Conservation (phyloP, 345 rosid species). For the Schrenkiella parvula region DNA sequence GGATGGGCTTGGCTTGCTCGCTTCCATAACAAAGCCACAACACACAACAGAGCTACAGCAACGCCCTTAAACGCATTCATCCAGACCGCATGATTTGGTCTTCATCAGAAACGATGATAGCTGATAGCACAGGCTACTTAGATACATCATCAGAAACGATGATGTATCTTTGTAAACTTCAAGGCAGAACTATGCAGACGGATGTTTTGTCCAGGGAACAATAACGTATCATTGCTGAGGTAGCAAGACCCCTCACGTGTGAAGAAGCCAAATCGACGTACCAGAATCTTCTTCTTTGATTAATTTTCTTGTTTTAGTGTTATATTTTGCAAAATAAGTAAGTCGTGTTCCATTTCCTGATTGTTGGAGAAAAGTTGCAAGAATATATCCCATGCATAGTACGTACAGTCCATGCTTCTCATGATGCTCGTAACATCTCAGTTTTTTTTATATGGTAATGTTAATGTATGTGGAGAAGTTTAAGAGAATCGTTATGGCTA, state of each 20-base stretch:
- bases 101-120: constrained; percentile 40
- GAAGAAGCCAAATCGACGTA: not conserved
- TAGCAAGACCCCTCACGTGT: too few species aligned
- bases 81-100: constrained; percentile 64
- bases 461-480: too few species aligned
- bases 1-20: constrained; percentile 88
- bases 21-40: constrained; percentile 54
- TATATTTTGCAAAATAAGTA: not conserved
- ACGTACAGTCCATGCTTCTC: too few species aligned
- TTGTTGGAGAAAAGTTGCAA: too few species aligned
- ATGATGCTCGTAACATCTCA: too few species aligned
- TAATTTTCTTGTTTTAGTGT: too few species aligned
- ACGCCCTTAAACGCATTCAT: constrained; percentile 62
- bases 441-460: too few species aligned
- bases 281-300: not conserved
- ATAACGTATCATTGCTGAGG: constrained; percentile 18
- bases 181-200: constrained; percentile 47
- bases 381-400: too few species aligned
- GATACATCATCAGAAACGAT: too few species aligned
- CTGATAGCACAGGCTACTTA: constrained; percentile 50
- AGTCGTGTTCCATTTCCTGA: too few species aligned
- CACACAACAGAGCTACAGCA: constrained; percentile 57
- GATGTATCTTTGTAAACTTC: constrained; percentile 59
- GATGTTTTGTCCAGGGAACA: constrained; percentile 37
- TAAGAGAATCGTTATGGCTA: too few species aligned